These are phyloP conservation scores for Phalaenopsis aphrodite DNA, from an alignment of 106 monocot genomes.

Conservation along the genomic window DNA sequence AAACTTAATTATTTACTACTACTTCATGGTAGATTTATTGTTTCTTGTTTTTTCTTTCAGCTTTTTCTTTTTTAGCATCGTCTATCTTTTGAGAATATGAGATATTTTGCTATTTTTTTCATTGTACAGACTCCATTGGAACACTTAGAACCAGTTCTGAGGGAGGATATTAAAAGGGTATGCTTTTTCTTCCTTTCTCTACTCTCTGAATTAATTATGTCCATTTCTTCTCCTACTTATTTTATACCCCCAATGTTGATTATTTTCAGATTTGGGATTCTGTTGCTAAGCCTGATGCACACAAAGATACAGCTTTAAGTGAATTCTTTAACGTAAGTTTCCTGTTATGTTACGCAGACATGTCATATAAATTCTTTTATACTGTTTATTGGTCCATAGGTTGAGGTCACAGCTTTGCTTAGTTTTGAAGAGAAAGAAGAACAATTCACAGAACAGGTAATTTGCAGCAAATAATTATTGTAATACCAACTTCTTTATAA, in stretches of 20 bases:
- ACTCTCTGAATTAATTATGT: no score
- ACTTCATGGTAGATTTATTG: neutral
- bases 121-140: constrained; percentile 31
- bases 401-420: constrained; percentile 24
- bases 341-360: neutral
- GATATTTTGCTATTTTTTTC: neutral
- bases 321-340: constrained; percentile 56
- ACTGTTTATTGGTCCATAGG: neutral
- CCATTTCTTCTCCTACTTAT: neutral
- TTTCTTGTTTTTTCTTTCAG: neutral
- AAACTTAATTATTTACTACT: neutral
- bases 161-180: constrained; percentile 57
- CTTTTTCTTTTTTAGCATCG: neutral
- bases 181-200: neutral
- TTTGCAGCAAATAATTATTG: neutral
- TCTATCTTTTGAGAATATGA: neutral
- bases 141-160: constrained; percentile 37
- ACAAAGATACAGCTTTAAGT: constrained; percentile 39
- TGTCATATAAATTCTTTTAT: neutral
- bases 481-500: neutral
- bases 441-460: constrained; percentile 43
- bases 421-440: constrained; percentile 62
- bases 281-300: constrained; percentile 42
- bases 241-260: neutral
- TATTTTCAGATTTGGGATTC: constrained; percentile 45